Percentiles rank a stretch among this genome's conserved stretches.
Conservation (phyloP, 2,329 filamentous ascomycete species). For the Fusarium liriodendri region DNA sequence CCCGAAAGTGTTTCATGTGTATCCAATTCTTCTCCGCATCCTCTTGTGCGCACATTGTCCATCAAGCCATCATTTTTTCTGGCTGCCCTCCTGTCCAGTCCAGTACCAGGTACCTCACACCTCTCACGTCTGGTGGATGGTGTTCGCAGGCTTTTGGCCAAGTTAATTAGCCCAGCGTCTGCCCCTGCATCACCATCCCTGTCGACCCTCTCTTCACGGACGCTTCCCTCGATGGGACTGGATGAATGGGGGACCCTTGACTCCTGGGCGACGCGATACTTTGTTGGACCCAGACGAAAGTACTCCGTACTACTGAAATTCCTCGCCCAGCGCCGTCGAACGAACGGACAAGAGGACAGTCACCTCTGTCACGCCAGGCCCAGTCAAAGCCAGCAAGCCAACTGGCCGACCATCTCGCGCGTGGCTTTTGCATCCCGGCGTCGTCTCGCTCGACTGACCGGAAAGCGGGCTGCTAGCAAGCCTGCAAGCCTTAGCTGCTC, state of each 20-base stretch:
- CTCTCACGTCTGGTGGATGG: conserved; percentile 3
- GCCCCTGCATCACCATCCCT: conserved; percentile 42
- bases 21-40: conserved; percentile 24
- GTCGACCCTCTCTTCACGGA: conserved; percentile 30
- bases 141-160: conserved; percentile 12
- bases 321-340: conserved; percentile 31
- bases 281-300: conserved; percentile 20
- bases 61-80: background rate
- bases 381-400: conserved; percentile 35
- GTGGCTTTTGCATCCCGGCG: conserved; percentile 42
- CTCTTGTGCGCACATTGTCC: conserved; percentile 5
- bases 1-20: conserved; percentile 39
- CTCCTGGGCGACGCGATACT: conserved; percentile 20
- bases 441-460: conserved; percentile 17
- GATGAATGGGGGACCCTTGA: conserved; percentile 18
- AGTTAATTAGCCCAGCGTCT: conserved; percentile 31
- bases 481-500: conserved; percentile 20
- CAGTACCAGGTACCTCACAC: conserved; percentile 17
- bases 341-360: conserved; percentile 7
- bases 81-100: background rate
- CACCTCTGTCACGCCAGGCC: conserved; percentile 42
- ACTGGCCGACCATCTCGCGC: conserved; percentile 28
- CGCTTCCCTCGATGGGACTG: conserved; percentile 17
- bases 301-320: conserved; percentile 33
- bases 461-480: conserved; percentile 16